Base-by-base conservation (phyloP, 805 yeast species). In the Debaryomyces hansenii region DNA sequence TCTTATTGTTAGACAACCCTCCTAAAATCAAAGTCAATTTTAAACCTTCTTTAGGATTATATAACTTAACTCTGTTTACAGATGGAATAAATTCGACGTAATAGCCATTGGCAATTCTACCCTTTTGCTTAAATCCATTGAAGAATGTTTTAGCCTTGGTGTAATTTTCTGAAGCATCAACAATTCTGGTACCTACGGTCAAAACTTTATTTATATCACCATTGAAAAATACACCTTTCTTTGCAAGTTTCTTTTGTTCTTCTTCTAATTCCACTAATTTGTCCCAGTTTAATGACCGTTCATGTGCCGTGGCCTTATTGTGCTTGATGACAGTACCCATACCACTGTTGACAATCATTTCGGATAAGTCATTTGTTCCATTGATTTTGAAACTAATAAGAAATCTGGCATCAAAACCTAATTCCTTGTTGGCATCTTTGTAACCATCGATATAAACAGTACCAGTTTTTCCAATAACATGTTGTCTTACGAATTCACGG, bases 271-370 rank as follows among this genome's bases (percentile, higher is more conserved):
- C 95, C 38, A 86, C 66, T 46, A 89, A 73, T 41, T 75, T 75
- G 59, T 89, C 96, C 92, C 96, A 88, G 55, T 82, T 78, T 28
- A 82, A 76, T 2, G 94, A 82, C 54, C 88, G 76, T 57, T 83
- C 88, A 34, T 75, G 75, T 10, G 75, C 67, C 39, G 84, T 87
- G 48, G 85, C 88, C 65, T 84, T 84, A 60, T 84, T 82, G 67
- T 87, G 95, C 60, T 81, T 82, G 47, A 87, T 75, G 20, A 88
- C 96, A n/a, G 85, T 69, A 12, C 91, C 95, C 64, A 71, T 81
- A 6, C 96, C 96, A 48, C 69, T 74, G 24, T 74, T 63, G 15
- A 89, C 85, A 43, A 89, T 62, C 28, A 70, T 55, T 54, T 82
- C 80, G 6, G 88, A 80, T 33, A 89, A 70, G 58, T 87, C 87